Base-by-base conservation (phyloP, 2,329 filamentous ascomycete species). In the Alternaria arborescens region DNA sequence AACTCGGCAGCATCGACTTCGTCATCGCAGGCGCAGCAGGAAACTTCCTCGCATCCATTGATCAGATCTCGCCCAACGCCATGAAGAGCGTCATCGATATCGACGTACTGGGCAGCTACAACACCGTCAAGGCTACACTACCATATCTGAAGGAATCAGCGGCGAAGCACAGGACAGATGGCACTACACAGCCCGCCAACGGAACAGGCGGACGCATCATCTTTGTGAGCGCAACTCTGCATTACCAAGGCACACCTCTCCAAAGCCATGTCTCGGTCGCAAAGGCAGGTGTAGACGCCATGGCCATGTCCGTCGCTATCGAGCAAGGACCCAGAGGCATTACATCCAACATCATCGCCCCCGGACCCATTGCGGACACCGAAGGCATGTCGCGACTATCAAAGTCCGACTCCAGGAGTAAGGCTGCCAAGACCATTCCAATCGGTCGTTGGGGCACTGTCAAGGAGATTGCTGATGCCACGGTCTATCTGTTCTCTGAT, bases 81-180 rank as follows among this genome's bases (percentile, higher is more conserved):
- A 97, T 99, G 88, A 96, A 94, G 79, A 85, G 92, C 0, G 95
- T 99, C 67, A 94, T 98, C 72, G 95, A 98, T 63, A 99, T 99
- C 73, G 95, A 98, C 77, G 90, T 97, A 3, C 80, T 98, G 36
- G 95, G 95, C 32, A 96, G 92, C 16, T 99, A 91, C 82, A 97
- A 98, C 82, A 97, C 93, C 3, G 85, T 97, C 74, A 98, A 98
- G 81, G 93, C 94, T 4, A 95, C 93, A 1, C 82, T 97, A 34
- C 92, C 93, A 0, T 86, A 97, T 72, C 86, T 99, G 3, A 80
- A 93, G 12, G 85, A 88, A 70, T 96, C 93, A n/a, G 89, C 91
- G 1, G 79, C 81, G 34, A 87, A 86, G 70, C 82, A 89, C 70
- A 85, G 81, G 63, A 85, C 85, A 18, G 87, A 90, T 67, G 85